Evolutionary conservation across 2,329 filamentous ascomycete genomes (phyloP), one percentile per base, ranked within the genome.

Genomic region (Domatiomyces globalis): DNA sequence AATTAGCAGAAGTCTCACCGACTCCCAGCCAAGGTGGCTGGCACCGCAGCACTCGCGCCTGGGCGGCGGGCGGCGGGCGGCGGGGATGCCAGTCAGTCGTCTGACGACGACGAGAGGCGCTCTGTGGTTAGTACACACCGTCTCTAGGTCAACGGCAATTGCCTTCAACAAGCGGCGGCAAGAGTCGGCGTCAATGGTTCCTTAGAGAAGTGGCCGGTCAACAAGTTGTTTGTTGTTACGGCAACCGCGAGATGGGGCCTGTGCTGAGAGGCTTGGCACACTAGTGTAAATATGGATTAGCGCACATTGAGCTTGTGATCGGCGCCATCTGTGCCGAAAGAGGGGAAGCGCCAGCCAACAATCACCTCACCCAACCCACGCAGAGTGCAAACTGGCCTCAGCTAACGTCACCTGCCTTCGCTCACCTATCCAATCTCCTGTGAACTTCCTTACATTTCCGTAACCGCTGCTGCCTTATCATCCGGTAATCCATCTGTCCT

Each of bases 1-100:
- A 70, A n/a, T 67, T 54, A 49, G 63, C 59, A 22, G 64, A 68
- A 56, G 68, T 67, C 33, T 39, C 33, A 39, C 15, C 15, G 33
- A 39, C 33, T 10, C 8, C 12, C 33, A 39, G 22, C 6, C 33
- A 7, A 39, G 33, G 33, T 39, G 33, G 33, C 33, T 15, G 33
- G 10, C 10, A 15, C 29, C 29, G 29, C 29, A 9, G 29, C 7
- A 33, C 33, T 39, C 15, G 33, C 33, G 33, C 33, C 33, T 39
- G 10, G 12, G 33, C 33, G 3, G 22, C 22, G 22, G 12, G 33
- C 33, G 3, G 22, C 22, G 22, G 33, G 33, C 33, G 12, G 12
- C 33, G 33, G 12, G 10, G 33, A 39, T 15, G 9, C 33, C 29
- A 33, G 29, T 39, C 33, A 39, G 33, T 15, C 12, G 33, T 15